Percentiles rank a stretch among this genome's conserved stretches.
These are phyloP conservation scores for Pythium periplocum DNA, from an alignment of 352 stramenopile species.

Conservation along the genomic window DNA sequence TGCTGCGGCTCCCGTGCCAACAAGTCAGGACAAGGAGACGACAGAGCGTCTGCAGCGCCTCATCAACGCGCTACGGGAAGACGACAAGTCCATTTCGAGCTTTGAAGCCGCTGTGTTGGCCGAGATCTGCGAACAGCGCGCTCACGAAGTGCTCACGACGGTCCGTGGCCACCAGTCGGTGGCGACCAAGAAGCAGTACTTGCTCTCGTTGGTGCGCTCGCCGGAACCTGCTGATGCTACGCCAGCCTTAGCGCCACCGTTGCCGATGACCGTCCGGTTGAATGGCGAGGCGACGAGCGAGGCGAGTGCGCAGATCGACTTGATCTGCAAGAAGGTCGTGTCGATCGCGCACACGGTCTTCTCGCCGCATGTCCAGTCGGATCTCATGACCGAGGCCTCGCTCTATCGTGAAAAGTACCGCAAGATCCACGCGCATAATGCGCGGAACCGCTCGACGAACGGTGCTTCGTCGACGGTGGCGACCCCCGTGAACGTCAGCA, in stretches of 20 bases:
- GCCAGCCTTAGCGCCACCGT: too few species aligned
- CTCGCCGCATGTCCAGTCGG: slow-evolving; percentile 46
- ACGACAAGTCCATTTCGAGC: slow-evolving; percentile 31
- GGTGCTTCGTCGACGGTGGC: background rate
- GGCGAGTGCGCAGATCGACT: slow-evolving; percentile 24
- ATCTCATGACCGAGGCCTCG: slow-evolving; percentile 33
- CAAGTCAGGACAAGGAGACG: background rate
- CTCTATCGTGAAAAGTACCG: slow-evolving; percentile 22
- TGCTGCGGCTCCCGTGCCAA: too few species aligned
- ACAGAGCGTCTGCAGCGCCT: slow-evolving; percentile 24
- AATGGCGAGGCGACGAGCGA: slow-evolving; percentile 6
- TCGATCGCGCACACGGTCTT: slow-evolving; percentile 49
- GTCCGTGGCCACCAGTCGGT: slow-evolving; percentile 25
- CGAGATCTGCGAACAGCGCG: slow-evolving; percentile 40
- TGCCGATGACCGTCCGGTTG: slow-evolving; percentile 6
- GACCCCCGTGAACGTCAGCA: slow-evolving; percentile 13
- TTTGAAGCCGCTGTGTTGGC: slow-evolving; percentile 42
- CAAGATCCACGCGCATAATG: background rate
- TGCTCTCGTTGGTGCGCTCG: slow-evolving; percentile 24
- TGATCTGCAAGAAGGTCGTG: slow-evolving; percentile 50
- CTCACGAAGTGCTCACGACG: slow-evolving; percentile 24
- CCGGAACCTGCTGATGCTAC: too few species aligned
- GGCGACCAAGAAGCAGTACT: slow-evolving; percentile 43
- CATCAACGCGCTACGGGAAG: slow-evolving; percentile 28
- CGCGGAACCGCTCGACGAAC: background rate